Percentiles rank a stretch among this genome's conserved stretches.
phyloP scores from a whole-genome alignment of 208 protist genomes.

The Phytomonas sp. region DNA sequence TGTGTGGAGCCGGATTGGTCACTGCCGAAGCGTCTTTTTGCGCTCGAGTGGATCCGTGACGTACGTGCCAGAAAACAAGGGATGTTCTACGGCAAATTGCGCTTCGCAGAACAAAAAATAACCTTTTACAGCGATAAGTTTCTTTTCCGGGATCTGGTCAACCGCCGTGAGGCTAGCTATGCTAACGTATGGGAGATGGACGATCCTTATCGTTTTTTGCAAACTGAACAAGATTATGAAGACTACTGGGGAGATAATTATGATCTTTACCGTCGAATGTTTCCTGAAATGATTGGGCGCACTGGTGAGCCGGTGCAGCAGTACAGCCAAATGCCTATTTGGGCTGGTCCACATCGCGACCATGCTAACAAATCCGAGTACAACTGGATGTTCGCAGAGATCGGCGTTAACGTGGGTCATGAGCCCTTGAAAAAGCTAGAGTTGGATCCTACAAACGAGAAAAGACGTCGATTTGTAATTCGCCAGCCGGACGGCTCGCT shows the following conservation, averaged over 20 bases:
- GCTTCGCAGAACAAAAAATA: constrained; percentile 91
- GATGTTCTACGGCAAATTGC: constrained; percentile 89
- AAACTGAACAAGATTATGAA: constrained; percentile 91
- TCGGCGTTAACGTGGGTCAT: constrained; percentile 90
- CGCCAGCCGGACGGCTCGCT: constrained; percentile 89
- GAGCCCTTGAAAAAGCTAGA: constrained; percentile 89
- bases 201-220: constrained; percentile 91
- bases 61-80: constrained; percentile 85
- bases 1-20: constrained; percentile 92
- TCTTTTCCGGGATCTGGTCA: constrained; percentile 89
- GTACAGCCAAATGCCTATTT: constrained; percentile 90
- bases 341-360: constrained; percentile 85
- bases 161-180: constrained; percentile 90
- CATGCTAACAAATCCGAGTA: constrained; percentile 89
- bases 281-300: constrained; percentile 90
- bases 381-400: constrained; percentile 94
- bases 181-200: constrained; percentile 93
- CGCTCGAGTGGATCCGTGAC: constrained; percentile 89
- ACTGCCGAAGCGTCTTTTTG: constrained; percentile 89
- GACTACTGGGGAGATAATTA: constrained; percentile 94
- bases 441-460: constrained; percentile 90
- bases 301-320: constrained; percentile 90
- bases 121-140: constrained; percentile 92
- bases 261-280: constrained; percentile 90
- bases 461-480: constrained; percentile 88